Conservation (phyloP, 2,329 filamentous ascomycete genomes). For the Colletotrichum tabaci region DNA sequence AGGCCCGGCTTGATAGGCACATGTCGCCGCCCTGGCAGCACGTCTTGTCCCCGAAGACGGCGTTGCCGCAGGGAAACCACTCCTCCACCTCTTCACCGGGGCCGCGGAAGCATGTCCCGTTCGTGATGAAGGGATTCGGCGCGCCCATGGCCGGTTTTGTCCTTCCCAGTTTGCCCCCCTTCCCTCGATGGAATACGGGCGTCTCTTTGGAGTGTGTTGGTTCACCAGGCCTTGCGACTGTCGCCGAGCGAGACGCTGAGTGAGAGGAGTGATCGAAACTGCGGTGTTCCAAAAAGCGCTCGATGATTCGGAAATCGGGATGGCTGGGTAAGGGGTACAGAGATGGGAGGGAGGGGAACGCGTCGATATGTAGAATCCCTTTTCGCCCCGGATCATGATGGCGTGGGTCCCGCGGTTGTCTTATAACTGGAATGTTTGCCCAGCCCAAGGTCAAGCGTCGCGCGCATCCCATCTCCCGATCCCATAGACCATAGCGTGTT, state of each 20-base stretch:
- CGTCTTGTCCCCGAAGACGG: conserved; percentile 48
- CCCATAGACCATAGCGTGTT: neutral
- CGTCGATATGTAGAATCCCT: conserved; percentile 6
- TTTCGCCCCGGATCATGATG: conserved; percentile 1
- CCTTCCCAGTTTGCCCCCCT: neutral
- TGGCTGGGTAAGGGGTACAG: neutral
- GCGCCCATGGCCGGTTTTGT: conserved; percentile 27
- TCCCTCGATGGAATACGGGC: neutral
- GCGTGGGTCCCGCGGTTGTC: conserved; percentile 5
- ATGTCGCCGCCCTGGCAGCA: conserved; percentile 53
- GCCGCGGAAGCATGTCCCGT: conserved; percentile 52
- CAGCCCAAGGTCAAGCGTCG: conserved; percentile 3
- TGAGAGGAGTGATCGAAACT: too few species aligned
- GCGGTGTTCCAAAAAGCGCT: too few species aligned
- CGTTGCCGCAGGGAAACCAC: conserved; percentile 54
- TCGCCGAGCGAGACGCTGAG: too few species aligned
- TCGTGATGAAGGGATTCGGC: conserved; percentile 49
- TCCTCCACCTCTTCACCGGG: conserved; percentile 31
- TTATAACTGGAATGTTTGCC: conserved; percentile 15
- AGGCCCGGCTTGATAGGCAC: conserved; percentile 50
- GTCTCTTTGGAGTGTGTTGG: neutral
- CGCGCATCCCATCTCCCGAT: neutral
- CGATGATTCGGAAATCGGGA: neutral
- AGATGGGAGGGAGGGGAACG: neutral
- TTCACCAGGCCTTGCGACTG: neutral